A percentile compares a stretch with the other conserved stretches of the same genome.
phyloP scores from a whole-genome alignment of 805 yeast species.

The Alloascoidea africana region DNA sequence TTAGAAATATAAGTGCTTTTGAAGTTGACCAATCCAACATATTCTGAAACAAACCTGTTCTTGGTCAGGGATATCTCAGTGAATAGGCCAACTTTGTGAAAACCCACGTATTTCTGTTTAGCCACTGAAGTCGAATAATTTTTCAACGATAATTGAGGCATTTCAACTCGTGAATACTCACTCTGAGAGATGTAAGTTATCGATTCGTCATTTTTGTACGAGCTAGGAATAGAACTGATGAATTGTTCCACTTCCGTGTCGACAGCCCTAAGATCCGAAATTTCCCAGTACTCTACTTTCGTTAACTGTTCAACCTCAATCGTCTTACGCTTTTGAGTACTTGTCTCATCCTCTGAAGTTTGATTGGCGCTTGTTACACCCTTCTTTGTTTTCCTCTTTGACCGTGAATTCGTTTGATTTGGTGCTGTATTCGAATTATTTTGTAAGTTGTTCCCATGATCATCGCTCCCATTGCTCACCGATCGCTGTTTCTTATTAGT shows the following conservation, averaged over 20 bases:
- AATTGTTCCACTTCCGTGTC: no score
- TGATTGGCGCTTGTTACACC: no score
- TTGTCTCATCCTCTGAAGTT: no score
- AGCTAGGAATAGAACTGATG: constrained; percentile 1
- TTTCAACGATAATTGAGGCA: no score
- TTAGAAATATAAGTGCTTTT: constrained; percentile 49
- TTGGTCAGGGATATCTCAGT: constrained; percentile 23
- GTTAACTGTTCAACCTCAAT: no score
- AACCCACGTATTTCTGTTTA: constrained; percentile 41
- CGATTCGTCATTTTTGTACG: constrained; percentile 5
- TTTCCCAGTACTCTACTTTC: no score
- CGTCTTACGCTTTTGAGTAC: no score
- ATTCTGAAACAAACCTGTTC: constrained; percentile 40
- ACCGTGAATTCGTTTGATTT: no score
- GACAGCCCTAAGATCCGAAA: no score
- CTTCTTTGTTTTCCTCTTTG: no score
- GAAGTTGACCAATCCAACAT: constrained; percentile 58
- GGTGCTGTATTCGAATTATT: no score
- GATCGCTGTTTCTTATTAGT: constrained; percentile 12
- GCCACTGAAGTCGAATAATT: constrained; percentile 18
- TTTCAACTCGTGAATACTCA: no score
- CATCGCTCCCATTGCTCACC: constrained; percentile 21
- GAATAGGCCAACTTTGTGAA: constrained; percentile 53
- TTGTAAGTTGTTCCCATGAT: constrained; percentile 13
- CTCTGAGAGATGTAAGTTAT: constrained; percentile 3